Base-by-base conservation (phyloP, 2,329 filamentous ascomycete genomes). In the Zymoseptoria tritici region DNA sequence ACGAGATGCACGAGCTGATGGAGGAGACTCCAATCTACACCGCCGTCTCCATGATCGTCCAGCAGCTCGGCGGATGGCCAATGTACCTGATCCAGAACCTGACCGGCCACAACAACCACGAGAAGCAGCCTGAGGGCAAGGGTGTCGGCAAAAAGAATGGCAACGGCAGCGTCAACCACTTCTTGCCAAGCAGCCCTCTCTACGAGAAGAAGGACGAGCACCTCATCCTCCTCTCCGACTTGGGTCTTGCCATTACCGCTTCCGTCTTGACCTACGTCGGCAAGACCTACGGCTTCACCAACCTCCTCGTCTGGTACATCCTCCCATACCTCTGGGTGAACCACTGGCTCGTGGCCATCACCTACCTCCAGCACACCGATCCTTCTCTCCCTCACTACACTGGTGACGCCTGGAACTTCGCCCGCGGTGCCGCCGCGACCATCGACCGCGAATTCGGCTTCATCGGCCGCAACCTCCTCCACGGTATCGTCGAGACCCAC, bases 301-400 rank as follows among this genome's bases (percentile, higher is more conserved):
- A 97, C 81, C 81, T 97, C 74, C 79, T 89, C 61, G 88, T 99
- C 64, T 97, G 94, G 93, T 99, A 99, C 79, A 86, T 92, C 72
- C 73, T 95, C 60, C 94, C 94, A 46, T 99, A 97, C 76, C 82
- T 97, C 62, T 97, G 93, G 93, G 92, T 97, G 59, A 96, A 97
- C 84, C 91, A 97, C 85, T 97, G 93, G 93, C 88, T 97, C 59
- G 92, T 97, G 67, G 92, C 92, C 75, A 97, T 97, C 76, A 97
- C 93, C 68, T 97, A 86, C 83, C 86, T 97, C 64, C 93, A 97
- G 79, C 93, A 97, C 84, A 97, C 93, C 73, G 92, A 97, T 75
- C 92, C 92, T 54, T 85, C 88, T 50, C 88, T 97, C 52, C 93
- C 93, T 62, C 93, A 97, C 83, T 97, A 97, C 83, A 84, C 87